Evolutionary conservation across 2,329 filamentous ascomycete species (phyloP), one percentile per base, ranked within the genome.

Genomic region (Hymenoscyphus salicellus): DNA sequence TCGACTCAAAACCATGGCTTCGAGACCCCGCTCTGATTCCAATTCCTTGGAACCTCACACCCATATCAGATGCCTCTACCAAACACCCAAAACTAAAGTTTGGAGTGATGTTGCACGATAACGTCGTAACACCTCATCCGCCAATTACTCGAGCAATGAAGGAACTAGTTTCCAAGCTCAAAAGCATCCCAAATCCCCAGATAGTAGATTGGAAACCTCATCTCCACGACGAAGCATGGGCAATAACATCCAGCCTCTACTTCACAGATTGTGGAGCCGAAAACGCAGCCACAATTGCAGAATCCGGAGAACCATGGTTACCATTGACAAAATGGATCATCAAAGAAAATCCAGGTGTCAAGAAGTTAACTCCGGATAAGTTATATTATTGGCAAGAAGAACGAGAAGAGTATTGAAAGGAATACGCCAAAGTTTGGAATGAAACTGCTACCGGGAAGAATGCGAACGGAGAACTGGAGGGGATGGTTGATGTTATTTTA

Each of bases 401-500:
- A 52, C 76, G 80, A n/a, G 78, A 82, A 17, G 79, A 78, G 4
- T 74, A 57, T 11, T 52, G 71, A n/a, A 63, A 66, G 8, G 65
- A 52, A 1, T 63, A 66, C 28, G 62, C 64, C 1, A 68, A 70
- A 26, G 30, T 68, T 0, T 72, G 68, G 71, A 69, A 65, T 8
- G 63, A 70, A 11, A 70, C 67, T 7, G 68, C 64, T 7, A 77
- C 75, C 5, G 73, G 71, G 10, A 67, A 68, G 1, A 70, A 72
- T 14, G 56, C 33, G 6, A n/a, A 28, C 17, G 61, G 61, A 0
- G 33, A 60, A 3, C 16, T 52, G 1, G 62, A 65, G 2, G 63
- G 57, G 20, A 65, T 64, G 38, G 80, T 88, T 7, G 88, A 90
- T 72, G 84, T 87, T 0, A 82, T 90, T 33, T 77, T 90, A 0